Conservation (phyloP, 805 yeast species). For the Saccharomycopsis schoenii region DNA sequence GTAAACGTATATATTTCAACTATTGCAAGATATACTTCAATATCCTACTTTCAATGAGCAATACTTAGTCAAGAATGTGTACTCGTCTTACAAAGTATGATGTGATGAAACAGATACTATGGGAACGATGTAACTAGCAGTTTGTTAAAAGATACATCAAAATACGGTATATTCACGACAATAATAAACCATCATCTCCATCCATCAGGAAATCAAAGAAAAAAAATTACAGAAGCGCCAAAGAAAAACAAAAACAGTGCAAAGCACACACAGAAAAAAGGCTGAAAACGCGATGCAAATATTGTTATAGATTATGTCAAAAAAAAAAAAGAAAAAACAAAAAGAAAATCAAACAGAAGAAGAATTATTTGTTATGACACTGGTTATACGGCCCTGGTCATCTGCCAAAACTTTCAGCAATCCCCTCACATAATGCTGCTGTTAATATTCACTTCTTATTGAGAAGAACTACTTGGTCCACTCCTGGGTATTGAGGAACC, state of each 20-base stretch:
- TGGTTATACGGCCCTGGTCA: not conserved
- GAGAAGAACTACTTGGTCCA: conserved; percentile 41
- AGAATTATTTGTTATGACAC: no score
- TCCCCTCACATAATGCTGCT: no score
- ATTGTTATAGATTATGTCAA: not conserved
- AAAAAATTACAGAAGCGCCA: not conserved
- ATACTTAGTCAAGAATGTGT: no score
- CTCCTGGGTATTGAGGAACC: conserved; percentile 48
- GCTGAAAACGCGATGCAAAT: not conserved
- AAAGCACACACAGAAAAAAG: not conserved
- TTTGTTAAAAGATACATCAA: no score
- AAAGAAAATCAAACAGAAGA: not conserved
- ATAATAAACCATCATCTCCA: not conserved
- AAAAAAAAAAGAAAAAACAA: not conserved
- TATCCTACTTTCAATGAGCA: no score
- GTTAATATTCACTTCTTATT: conserved; percentile 17
- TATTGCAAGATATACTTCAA: no score
- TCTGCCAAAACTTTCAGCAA: no score
- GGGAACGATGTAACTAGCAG: no score
- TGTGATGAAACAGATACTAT: no score
- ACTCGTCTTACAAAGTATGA: no score
- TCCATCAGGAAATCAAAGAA: not conserved
- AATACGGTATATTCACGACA: not conserved
- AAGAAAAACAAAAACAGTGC: not conserved
- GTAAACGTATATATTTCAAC: no score